Evolutionary conservation across 179 eudicot genomes (phyloP), one percentile per base, ranked within the genome.

Genomic region (Silene vulgaris): DNA sequence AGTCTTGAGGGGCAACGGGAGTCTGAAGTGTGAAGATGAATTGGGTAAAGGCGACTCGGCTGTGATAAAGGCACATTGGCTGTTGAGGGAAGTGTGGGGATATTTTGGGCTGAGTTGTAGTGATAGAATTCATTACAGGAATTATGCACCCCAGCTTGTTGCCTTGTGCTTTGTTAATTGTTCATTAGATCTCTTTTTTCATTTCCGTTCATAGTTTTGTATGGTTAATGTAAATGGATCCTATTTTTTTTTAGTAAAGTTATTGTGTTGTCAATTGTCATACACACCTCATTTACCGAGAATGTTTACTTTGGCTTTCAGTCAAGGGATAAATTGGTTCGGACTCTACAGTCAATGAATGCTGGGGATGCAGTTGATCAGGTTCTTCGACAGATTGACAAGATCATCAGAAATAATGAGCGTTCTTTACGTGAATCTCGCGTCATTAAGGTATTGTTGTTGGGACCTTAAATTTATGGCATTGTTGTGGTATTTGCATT

Each of bases 311-410:
- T 4, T 54, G 23, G 56, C 30, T 72, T 72, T 61, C 85, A 96
- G 99, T 89, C 97, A 66, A 90, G 97, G 85, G 99, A 96, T 30
- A 90, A 82, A 82, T 78, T 96, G 83, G 79, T 96, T 56, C 86
- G 88, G 71, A 81, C 83, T 68, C 81, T 96, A 57, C 88, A 93
- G 54, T 85, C 82, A 75, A 89, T 96, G 90, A 90, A 88, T 83
- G 99, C 99, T 80, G 96, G 97, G 69, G 99, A 96, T 77, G 99
- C 99, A 8, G 99, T 89, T 67, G 99, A 96, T 83, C 99, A 90
- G 80, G 97, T 84, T 80, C 84, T 96, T 40, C 87, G 99, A 20
- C 97, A 92, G 79, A 87, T 89, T 76, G 99, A 95, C 74, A 95
- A 95, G 83, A 81, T 88, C 69, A 81, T 89, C 81, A 90, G 82